Evolutionary conservation across 2,329 filamentous ascomycete species (phyloP).

Genomic region (Metarhizium rileyi): DNA sequence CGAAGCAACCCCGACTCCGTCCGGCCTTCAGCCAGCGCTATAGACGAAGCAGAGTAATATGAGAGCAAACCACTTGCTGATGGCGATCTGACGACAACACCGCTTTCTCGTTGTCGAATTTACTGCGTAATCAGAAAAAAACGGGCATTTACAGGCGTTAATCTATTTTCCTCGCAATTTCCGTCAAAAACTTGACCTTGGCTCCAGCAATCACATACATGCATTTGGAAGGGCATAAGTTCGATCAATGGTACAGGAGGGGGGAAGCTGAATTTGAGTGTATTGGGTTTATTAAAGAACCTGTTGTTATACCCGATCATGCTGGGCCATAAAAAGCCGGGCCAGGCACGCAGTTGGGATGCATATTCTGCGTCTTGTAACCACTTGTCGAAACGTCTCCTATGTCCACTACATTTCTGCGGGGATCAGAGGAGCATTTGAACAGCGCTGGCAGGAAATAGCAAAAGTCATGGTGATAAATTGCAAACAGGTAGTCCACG

Average conservation of each 20-base stretch:
- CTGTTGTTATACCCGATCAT: background rate
- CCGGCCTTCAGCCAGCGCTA: slow-evolving; percentile 38
- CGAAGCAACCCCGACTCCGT: slow-evolving; percentile 43
- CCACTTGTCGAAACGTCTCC: background rate
- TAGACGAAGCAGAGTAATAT: slow-evolving; percentile 36
- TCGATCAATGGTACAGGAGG: background rate
- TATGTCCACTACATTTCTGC: background rate
- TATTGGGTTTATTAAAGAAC: too few relatives aligned
- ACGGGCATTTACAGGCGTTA: slow-evolving; percentile 8
- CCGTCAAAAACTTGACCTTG: background rate
- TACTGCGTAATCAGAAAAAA: background rate
- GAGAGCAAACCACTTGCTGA: background rate
- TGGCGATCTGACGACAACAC: background rate
- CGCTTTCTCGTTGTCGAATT: background rate
- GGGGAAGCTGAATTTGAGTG: background rate
- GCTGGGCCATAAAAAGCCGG: background rate
- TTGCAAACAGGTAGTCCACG: too few relatives aligned
- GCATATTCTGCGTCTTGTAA: background rate
- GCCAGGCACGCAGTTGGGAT: background rate
- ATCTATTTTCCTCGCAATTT: background rate
- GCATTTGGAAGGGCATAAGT: background rate
- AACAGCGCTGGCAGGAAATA: background rate
- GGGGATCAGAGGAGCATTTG: background rate
- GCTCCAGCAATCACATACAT: background rate
- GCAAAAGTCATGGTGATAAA: background rate